These are phyloP conservation scores for Terana coerulea DNA, from an alignment of 768 basidiomycete genomes.

Conservation along the genomic window DNA sequence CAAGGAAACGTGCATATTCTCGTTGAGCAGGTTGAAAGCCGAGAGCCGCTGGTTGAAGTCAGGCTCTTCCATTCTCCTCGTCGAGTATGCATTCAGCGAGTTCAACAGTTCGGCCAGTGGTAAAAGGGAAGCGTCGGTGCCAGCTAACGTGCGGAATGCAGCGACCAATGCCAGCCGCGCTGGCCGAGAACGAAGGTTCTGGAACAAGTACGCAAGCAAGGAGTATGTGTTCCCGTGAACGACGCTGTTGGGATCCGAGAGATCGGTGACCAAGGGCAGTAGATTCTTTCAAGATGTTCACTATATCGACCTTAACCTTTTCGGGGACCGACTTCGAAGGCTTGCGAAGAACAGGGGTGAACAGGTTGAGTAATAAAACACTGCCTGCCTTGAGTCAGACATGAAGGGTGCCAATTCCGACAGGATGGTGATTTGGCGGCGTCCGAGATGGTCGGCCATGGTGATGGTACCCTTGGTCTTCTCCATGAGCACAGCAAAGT, in stretches of 20 bases:
- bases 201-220: slow-evolving; percentile 74
- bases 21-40: slow-evolving; percentile 76
- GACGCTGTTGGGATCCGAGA: slow-evolving; percentile 40
- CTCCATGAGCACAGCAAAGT: slow-evolving; percentile 67
- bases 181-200: slow-evolving; percentile 64
- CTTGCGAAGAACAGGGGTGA: slow-evolving; percentile 77
- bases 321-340: slow-evolving; percentile 76
- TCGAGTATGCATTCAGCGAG: slow-evolving; percentile 82
- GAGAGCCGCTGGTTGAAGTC: slow-evolving; percentile 84
- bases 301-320: slow-evolving; percentile 78
- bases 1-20: slow-evolving; percentile 48
- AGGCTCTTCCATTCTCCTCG: slow-evolving; percentile 80
- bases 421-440: slow-evolving; percentile 79
- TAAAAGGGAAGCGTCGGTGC: slow-evolving; percentile 43
- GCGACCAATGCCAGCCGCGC: slow-evolving; percentile 68
- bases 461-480: slow-evolving; percentile 46
- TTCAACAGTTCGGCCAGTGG: slow-evolving; percentile 52
- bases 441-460: slow-evolving; percentile 61
- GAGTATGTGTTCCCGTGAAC: slow-evolving; percentile 54
- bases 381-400: slow-evolving; percentile 65
- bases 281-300: slow-evolving; percentile 67
- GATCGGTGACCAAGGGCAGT: slow-evolving; percentile 63
- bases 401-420: slow-evolving; percentile 77
- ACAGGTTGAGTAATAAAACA: slow-evolving; percentile 64
- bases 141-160: slow-evolving; percentile 54